Base-by-base conservation (phyloP, 1,284 basidiomycete genomes). In the Fomitopsis betulina region DNA sequence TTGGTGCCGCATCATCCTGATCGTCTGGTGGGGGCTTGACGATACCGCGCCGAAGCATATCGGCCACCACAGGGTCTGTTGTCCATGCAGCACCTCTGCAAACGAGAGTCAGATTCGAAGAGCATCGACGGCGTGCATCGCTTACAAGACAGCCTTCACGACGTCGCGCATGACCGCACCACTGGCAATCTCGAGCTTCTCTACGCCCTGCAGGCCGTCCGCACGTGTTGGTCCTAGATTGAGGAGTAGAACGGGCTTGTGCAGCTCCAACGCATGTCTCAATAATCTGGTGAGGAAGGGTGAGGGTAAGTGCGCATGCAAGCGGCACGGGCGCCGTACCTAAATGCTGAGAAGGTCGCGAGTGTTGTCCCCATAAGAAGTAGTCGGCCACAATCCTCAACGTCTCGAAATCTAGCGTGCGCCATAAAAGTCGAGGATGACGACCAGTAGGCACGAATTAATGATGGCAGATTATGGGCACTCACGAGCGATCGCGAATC, bases 281-380 rank as follows among this genome's bases (percentile, higher is more conserved):
- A 96, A 76, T n/a, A 96, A 74, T 62, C 90, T 89, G 35, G 19
- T 3, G 3, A n/a, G 27, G 43, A 15, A 12, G 23, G 35, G 17
- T 27, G 19, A 25, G 5, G 35, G 13, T 19, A 27, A 38, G 15
- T n/a, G 39, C 21, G 3, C 9, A 62, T 35, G 54, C 12, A 25
- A 25, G 33, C 32, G 23, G 23, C 7, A 27, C 2, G 38, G 38
- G 21, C 5, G 32, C 15, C 19, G 47, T 38, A 30, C 89, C 93
- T 79, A 73, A 89, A 96, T 1, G 94, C 93, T 8, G 92, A 94
- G 72, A 91, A 96, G 0, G 95, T 97, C 1, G 95, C 94, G 13
- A 97, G 81, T 0, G 92, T 94, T 0, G 93, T 94, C 33, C 95
- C 94, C 39, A 96, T 74, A 47, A 96, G 75, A 55, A 97, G 82